Evolutionary conservation across 345 rosid genomes (phyloP), one percentile per base, ranked within the genome.

Genomic region (Melastoma malabathricum): DNA sequence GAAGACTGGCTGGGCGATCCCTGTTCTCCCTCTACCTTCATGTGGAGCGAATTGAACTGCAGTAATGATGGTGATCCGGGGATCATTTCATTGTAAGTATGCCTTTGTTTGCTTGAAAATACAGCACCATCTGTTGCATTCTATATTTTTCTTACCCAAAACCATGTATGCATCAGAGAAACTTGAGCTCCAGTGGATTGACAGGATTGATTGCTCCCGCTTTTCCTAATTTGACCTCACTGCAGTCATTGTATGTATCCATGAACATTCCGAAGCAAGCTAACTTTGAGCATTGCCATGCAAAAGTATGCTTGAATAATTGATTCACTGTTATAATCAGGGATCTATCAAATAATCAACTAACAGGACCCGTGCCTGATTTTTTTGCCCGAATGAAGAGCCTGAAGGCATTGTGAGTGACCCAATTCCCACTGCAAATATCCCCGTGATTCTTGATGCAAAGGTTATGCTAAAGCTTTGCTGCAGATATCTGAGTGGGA

Each of bases 341-440:
- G 70, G 89, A 82, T 58, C 64, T 82, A 23, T 85, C 90, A 2
- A 63, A 67, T 43, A 81, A 75, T 53, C 65, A 23, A 49, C 60
- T 84, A 52, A 56, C 57, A 20, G 89, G 89, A 48, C 13, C 53
- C 0, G 54, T 84, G 34, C 89, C 94, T 1, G 54, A 12, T 0
- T 59, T 68, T 55, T 58, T 86, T 0, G 59, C 72, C 3, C 41
- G 59, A 18, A 38, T 79, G 69, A 15, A 54, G 14, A 44, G 25
- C 41, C 61, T 85, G 51, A 77, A 18, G 43, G 12, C 57, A 59
- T 54, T 85, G 84, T 82, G 56, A 75, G 87, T 76, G 16, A 10
- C 23, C 22, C 1, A n/a, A 44, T 13, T 44, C 50, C 43, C 22
- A 3, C 10, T 12, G 2, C 12, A 1, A 12, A 6, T 6, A 0